A percentile compares a stretch with the other conserved stretches of the same genome.
Conservation (phyloP, 805 yeast species). For the Pichia scutulata region DNA sequence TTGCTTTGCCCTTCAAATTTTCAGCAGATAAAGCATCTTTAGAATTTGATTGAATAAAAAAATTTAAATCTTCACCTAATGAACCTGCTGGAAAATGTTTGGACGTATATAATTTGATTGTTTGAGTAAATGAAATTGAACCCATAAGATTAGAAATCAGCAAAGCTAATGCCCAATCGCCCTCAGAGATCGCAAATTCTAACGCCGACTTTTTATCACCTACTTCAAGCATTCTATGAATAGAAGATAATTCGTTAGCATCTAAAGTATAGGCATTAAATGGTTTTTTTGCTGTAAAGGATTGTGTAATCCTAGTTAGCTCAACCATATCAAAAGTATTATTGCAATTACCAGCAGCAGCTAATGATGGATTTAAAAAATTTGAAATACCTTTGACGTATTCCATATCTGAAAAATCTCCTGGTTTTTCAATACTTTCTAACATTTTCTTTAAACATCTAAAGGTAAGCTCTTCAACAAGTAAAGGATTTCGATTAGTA, state of each 20-base stretch:
- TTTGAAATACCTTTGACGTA: constrained; percentile 30
- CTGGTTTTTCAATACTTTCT: constrained; percentile 17
- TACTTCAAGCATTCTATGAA: constrained; percentile 37
- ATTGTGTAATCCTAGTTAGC: constrained; percentile 12
- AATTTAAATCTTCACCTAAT: constrained; percentile 21
- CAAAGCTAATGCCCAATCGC: constrained; percentile 74
- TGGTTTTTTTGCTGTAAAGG: constrained; percentile 9
- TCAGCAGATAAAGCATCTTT: constrained; percentile 14
- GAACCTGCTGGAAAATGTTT: constrained; percentile 17
- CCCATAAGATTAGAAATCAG: constrained; percentile 62
- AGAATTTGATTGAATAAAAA: constrained; percentile 22
- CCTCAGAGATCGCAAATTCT: constrained; percentile 47
- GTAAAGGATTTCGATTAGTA: not conserved
- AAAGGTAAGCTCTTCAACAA: constrained; percentile 23
- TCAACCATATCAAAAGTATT: constrained; percentile 15
- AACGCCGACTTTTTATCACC: constrained; percentile 69
- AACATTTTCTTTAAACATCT: constrained; percentile 22
- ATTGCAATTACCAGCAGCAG: constrained; percentile 5
- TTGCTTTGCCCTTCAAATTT: constrained; percentile 18
- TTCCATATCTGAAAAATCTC: constrained; percentile 21
- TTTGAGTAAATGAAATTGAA: constrained; percentile 35
- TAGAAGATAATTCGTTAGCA: constrained; percentile 19
- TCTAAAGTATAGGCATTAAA: constrained; percentile 24
- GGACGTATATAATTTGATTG: constrained; percentile 35
- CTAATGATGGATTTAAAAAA: constrained; percentile 36